Conservation (phyloP, 2,329 filamentous ascomycete species). For the Hypoxylon sp. region DNA sequence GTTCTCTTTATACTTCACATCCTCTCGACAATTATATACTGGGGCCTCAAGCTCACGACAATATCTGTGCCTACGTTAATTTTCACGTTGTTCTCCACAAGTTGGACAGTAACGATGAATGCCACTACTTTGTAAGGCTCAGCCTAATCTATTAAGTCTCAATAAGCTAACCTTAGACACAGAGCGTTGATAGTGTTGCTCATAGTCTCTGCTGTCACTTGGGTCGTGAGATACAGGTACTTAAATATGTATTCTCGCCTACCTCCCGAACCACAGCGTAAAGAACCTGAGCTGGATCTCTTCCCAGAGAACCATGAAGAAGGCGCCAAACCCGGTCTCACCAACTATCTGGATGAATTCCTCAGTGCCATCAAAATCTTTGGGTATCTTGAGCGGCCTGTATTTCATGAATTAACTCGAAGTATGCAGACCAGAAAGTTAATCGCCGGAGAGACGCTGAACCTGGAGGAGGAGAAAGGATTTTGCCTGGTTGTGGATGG, state of each 20-base stretch:
- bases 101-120: slow-evolving; percentile 98
- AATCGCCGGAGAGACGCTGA: slow-evolving; percentile 94
- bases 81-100: slow-evolving; percentile 73
- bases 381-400: slow-evolving; percentile 93
- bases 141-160: slow-evolving; percentile 14
- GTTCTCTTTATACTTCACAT: slow-evolving; percentile 70
- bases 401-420: slow-evolving; percentile 96
- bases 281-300: slow-evolving; percentile 94
- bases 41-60: slow-evolving; percentile 85
- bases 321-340: slow-evolving; percentile 88
- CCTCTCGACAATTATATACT: slow-evolving; percentile 76
- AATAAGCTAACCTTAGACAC: slow-evolving; percentile 58
- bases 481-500: slow-evolving; percentile 98
- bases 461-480: slow-evolving; percentile 96
- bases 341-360: slow-evolving; percentile 98
- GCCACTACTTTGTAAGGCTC: slow-evolving; percentile 87
- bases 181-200: slow-evolving; percentile 76
- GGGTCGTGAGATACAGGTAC: slow-evolving; percentile 95
- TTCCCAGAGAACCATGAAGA: slow-evolving; percentile 95
- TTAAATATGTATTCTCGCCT: slow-evolving; percentile 97
- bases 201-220: slow-evolving; percentile 87
- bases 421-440: slow-evolving; percentile 99
- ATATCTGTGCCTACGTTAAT: slow-evolving; percentile 91
- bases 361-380: slow-evolving; percentile 99
- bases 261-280: slow-evolving; percentile 93